Evolutionary conservation across 257 asterid species (phyloP), one percentile per base, ranked within the genome.

Genomic region (Linaria vulgaris): DNA sequence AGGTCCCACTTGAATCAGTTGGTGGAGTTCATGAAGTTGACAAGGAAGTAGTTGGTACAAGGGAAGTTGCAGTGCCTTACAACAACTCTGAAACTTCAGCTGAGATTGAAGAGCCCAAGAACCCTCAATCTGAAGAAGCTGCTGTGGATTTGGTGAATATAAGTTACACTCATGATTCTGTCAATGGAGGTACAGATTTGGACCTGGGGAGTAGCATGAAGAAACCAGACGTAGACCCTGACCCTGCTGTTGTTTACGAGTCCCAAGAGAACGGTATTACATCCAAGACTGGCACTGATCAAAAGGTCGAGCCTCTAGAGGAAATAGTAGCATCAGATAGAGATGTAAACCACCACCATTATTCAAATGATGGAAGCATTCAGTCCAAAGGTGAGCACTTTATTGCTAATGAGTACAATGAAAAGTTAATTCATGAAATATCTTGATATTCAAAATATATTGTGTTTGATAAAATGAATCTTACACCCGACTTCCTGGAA

Each of bases 221-320:
- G 72, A 64, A 59, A 17, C 54, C 57, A 12, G 78, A 75, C 61
- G 45, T 50, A 15, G 79, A 60, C 50, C 57, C 51, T 19, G 69
- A 62, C 51, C 54, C 60, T 27, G 69, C 51, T 13, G 59, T 17
- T 38, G 68, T 50, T 27, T 56, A 68, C 45, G 76, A 74, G 71
- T 50, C 62, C 20, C 25, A 41, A 38, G 83, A 72, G 60, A 80
- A 80, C 58, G 85, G 74, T 13, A 57, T 66, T 20, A 34, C 61
- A 9, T 62, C 41, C 12, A 69, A 63, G 56, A 27, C 38, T 59
- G 48, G 43, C 37, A 48, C 23, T 62, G 74, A 72, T 63, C 30
- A 50, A 52, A 80, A 58, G 57, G 65, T 27, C 20, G 51, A 9
- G 45, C 24, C 39, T 56, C 46, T 34, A 48, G 71, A 70, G n/a